Percentiles rank a stretch among this genome's conserved stretches.
Evolutionary conservation across 2,329 filamentous ascomycete species (phyloP).

Genomic region (Cladosporium oxysporum): DNA sequence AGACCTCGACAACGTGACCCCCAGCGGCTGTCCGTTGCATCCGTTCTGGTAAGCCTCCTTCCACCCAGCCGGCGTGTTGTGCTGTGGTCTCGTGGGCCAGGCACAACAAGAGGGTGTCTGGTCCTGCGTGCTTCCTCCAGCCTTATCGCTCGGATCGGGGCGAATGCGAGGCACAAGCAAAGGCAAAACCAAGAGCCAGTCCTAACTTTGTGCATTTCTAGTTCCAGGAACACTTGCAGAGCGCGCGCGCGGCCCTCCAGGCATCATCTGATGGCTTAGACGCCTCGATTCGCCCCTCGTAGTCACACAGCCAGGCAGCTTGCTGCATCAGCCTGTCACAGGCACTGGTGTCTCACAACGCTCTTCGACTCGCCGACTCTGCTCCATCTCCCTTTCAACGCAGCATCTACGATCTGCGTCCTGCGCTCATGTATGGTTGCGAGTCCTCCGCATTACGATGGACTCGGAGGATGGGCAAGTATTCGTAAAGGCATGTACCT

Average conservation of each 20-base stretch:
- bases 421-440: constrained; percentile 28
- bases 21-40: background rate
- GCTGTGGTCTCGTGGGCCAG: constrained; percentile 5
- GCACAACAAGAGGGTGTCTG: constrained; percentile 9
- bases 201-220: constrained; percentile 9
- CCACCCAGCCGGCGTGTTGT: background rate
- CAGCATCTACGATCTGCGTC: constrained; percentile 19
- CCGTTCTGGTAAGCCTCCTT: constrained; percentile 3
- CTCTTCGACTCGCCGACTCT: constrained; percentile 1
- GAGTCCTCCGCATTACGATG: constrained; percentile 52
- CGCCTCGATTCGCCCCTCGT: constrained; percentile 15
- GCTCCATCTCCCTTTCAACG: constrained; percentile 13
- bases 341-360: constrained; percentile 11
- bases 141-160: constrained; percentile 14
- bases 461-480: constrained; percentile 86
- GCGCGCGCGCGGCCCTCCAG: constrained; percentile 7
- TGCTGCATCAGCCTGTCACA: background rate
- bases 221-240: constrained; percentile 3
- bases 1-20: constrained; percentile 16
- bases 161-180: constrained; percentile 9
- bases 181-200: constrained; percentile 8
- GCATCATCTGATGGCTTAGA: constrained; percentile 20
- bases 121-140: constrained; percentile 13
- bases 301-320: constrained; percentile 20
- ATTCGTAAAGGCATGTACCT: constrained; percentile 74